Evolutionary conservation across 2,329 filamentous ascomycete genomes (phyloP).

Genomic region (Penicillium sp.): DNA sequence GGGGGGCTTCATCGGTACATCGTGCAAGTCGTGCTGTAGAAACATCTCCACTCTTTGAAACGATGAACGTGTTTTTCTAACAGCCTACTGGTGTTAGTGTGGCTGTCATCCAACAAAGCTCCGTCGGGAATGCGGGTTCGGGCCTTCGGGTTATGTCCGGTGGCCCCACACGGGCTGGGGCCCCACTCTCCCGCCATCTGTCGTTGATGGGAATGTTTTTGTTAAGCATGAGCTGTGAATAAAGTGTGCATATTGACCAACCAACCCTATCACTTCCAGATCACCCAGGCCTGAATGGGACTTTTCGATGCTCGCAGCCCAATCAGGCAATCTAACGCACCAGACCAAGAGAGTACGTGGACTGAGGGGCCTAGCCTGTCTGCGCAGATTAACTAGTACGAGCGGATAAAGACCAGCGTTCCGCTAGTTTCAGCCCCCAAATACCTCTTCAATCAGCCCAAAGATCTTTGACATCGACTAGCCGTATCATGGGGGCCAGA

Average conservation of each 20-base stretch:
- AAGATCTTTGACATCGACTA: neutral
- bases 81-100: no score
- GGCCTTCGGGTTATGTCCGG: neutral
- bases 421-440: neutral
- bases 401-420: neutral
- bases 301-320: no score
- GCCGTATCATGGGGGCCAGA: neutral
- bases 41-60: no score
- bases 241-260: no score
- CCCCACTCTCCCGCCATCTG: neutral
- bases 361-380: neutral
- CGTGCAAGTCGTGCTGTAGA: no score
- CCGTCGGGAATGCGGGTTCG: neutral
- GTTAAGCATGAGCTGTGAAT: no score
- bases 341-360: no score
- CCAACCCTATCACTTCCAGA: no score
- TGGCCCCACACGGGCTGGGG: neutral
- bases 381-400: neutral
- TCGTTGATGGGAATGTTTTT: neutral
- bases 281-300: no score
- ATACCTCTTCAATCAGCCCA: neutral
- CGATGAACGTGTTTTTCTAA: no score
- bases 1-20: no score
- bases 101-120: neutral
- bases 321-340: no score